Evolutionary conservation across 2,329 filamentous ascomycete genomes (phyloP), one percentile per base, ranked within the genome.

Genomic region (Septoria linicola): DNA sequence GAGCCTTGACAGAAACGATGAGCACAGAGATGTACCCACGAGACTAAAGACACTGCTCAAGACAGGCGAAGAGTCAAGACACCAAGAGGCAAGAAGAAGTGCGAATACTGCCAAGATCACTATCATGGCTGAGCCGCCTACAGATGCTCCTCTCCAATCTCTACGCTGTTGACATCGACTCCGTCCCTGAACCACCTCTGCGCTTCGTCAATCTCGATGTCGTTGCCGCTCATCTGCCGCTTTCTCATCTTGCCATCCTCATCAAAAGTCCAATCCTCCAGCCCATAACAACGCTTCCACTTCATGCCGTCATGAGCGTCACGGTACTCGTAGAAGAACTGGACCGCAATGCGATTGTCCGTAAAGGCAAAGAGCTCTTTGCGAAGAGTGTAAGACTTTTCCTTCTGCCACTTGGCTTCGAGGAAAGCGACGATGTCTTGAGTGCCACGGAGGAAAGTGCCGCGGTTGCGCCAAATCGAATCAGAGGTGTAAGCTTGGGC

Each of bases 331-430:
- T 50, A 50, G 36, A 46, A 50, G 68, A 93, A 95, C 66, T 95
- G 88, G 17, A 95, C 89, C 1, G 89, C 89, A 58, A 91, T 92
- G 70, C 82, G 86, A 69, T 92, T 76, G 31, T 84, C 83, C 0
- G 73, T 77, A 63, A 89, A 93, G 1, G 87, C 78, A 69, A 95
- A 95, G 1, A 95, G 74, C 66, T 95, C 89, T 68, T 95, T 95
- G 47, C 89, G 80, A 48, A 95, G 76, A 0, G 79, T 78, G 63
- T 95, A 95, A 13, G 77, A 81, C 36, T 80, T 73, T 68, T 95
- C 89, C 16, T 76, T 80, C 36, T 77, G 70, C 89, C 88, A 95
- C 66, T 95, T 95, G 37, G 80, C 73, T 0, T 77, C 79, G 45
- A 95, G 66, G 59, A 92, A 89, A 1, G 72, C 72, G 42, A 83